Percentiles rank a stretch among this genome's conserved stretches.
Conservation (phyloP, 805 yeast species). For the Kuraishia molischiana region DNA sequence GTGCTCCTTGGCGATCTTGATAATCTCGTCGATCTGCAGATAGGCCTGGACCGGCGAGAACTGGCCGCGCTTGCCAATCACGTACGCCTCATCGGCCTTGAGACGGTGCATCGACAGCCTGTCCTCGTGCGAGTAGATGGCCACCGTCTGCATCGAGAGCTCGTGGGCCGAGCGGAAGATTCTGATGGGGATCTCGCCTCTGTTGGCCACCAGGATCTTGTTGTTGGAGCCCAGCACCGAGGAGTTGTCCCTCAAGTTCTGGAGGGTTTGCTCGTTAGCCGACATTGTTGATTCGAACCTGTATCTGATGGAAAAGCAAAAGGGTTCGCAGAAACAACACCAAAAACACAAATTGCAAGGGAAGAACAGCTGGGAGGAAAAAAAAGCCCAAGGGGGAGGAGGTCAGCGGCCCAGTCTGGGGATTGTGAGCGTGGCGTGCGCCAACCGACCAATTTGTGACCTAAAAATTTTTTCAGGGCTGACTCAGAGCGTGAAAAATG, state of each 20-base stretch:
- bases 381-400: not conserved
- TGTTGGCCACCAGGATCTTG: conserved; percentile 69
- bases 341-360: no score
- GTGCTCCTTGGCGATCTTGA: conserved; percentile 71
- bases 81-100: conserved; percentile 91
- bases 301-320: no score
- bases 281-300: no score
- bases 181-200: conserved; percentile 81
- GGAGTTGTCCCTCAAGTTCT: conserved; percentile 26
- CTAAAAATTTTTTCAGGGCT: no score
- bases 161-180: conserved; percentile 98
- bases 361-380: no score
- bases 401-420: not conserved
- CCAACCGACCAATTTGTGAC: no score
- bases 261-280: not conserved
- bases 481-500: no score
- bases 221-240: conserved; percentile 41
- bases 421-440: no score
- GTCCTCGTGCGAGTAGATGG: conserved; percentile 94
- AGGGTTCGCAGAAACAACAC: no score
- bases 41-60: conserved; percentile 95
- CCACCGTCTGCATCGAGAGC: conserved; percentile 93
- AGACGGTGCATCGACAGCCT: conserved; percentile 89
- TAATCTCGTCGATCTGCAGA: conserved; percentile 90
- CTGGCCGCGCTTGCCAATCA: conserved; percentile 82